Evolutionary conservation across 768 basidiomycete species (phyloP).

Genomic region (Termitomyces sp.): DNA sequence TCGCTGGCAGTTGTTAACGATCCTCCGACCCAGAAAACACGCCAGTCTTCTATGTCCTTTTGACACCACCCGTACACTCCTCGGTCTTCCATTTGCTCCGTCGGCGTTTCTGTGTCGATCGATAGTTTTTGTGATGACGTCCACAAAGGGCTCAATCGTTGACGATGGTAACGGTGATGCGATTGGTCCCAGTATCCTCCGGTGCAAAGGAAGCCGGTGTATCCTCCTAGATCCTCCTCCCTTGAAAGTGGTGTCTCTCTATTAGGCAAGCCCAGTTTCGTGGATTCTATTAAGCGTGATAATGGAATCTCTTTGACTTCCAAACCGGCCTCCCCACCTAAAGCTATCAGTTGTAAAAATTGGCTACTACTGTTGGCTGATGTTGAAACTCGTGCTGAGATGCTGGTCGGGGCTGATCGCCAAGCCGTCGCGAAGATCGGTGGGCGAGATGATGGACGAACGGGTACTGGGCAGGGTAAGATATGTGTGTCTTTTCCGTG

Average conservation of each 20-base stretch:
- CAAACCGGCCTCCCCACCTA: too few species aligned
- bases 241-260: too few species aligned
- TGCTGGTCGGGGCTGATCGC: conserved; percentile 55
- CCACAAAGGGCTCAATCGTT: neutral
- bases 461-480: conserved; percentile 62
- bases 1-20: neutral
- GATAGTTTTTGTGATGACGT: neutral
- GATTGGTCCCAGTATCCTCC: neutral
- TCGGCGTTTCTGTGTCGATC: neutral
- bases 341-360: too few species aligned
- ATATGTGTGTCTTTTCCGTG: conserved; percentile 67
- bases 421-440: conserved; percentile 57
- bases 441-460: conserved; percentile 36
- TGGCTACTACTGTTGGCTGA: conserved; percentile 56
- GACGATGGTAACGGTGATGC: neutral
- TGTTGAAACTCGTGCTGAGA: conserved; percentile 44
- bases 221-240: neutral
- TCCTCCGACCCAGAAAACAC: neutral
- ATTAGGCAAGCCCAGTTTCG: too few species aligned
- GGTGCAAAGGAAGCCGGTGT: too few species aligned
- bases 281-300: too few species aligned
- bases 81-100: neutral
- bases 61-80: neutral
- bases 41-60: neutral
- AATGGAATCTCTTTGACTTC: too few species aligned